Evolutionary conservation across 306 rosid genomes (phyloP), one percentile per base, ranked within the genome.

Genomic region (Gleditsia sinensis): DNA sequence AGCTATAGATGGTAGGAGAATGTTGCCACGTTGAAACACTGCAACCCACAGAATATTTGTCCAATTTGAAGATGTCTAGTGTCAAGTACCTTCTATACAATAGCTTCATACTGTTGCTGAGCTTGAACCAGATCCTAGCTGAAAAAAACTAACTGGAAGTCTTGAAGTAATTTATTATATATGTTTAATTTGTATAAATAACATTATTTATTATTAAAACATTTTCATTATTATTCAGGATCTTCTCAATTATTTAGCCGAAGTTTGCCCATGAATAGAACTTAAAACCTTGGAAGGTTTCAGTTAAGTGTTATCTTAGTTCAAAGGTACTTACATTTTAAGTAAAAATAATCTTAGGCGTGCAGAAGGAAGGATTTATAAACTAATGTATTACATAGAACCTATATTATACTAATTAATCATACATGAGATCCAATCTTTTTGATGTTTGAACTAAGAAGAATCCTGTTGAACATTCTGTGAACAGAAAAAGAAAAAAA

Each of bases 21-120:
- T 69, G 25, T 60, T 69, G 34, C 51, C 53, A 37, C 70, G 57
- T 57, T 27, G 42, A 20, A 67, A 58, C 17, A 78, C 42, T 30
- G 9, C 61, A 69, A n/a, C 37, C 9, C 11, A 13, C 25, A 28
- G 9, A 42, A 43, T 14, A 48, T 25, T 55, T 63, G 65, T 46
- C 56, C 27, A 54, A 54, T 43, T 45, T 64, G 39, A 53, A 59
- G 79, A 57, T 36, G 9, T 28, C 20, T 34, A 25, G 39, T 11
- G 49, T 39, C 33, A 36, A 11, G 12, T 49, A 33, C 36, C 33
- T 80, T 45, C 8, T n/a, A 43, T 60, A 34, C 70, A 28, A 20
- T 13, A 14, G 55, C 65, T 39, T 37, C 51, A 14, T 56, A 28
- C 49, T 13, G 46, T 56, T 46, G 53, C 23, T 23, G 14, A 24